Evolutionary conservation across 176 grass and related monocot species (phyloP).

Genomic region (Raddia guianensis): DNA sequence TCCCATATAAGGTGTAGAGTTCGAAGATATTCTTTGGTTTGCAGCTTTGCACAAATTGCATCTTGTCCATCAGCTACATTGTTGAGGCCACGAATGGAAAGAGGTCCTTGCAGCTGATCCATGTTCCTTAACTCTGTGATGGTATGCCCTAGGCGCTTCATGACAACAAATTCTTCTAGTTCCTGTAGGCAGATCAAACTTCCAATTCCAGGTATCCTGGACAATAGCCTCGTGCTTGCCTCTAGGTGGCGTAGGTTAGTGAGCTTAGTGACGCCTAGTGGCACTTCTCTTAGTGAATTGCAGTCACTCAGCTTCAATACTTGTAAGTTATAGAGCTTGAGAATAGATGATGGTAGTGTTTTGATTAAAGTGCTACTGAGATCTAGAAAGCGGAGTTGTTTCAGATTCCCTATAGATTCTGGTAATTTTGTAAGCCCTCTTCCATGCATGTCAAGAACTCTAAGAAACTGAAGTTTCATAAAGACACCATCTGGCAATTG

Average conservation of each 20-base stretch:
- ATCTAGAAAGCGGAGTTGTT: constrained; percentile 72
- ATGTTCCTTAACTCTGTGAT: constrained; percentile 65
- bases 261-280: constrained; percentile 54
- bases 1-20: constrained; percentile 63
- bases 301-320: constrained; percentile 55
- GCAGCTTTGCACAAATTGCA: constrained; percentile 54
- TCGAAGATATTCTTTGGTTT: constrained; percentile 59
- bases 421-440: constrained; percentile 55
- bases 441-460: constrained; percentile 64
- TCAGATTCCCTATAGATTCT: constrained; percentile 67
- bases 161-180: constrained; percentile 64
- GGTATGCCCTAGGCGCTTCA: constrained; percentile 39
- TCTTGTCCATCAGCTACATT: constrained; percentile 49
- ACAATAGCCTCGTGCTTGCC: constrained; percentile 35
- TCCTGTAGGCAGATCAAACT: constrained; percentile 63
- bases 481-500: constrained; percentile 47
- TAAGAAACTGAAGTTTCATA: constrained; percentile 50
- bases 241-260: constrained; percentile 64
- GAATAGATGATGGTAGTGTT: constrained; percentile 54
- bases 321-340: constrained; percentile 65
- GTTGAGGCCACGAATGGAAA: constrained; percentile 67
- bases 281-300: constrained; percentile 51
- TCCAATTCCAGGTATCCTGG: constrained; percentile 55
- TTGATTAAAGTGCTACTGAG: constrained; percentile 55
- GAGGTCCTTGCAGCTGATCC: constrained; percentile 56